These are phyloP conservation scores for Corymbia citriodora DNA, from an alignment of 441 rosid genomes.

Conservation along the genomic window DNA sequence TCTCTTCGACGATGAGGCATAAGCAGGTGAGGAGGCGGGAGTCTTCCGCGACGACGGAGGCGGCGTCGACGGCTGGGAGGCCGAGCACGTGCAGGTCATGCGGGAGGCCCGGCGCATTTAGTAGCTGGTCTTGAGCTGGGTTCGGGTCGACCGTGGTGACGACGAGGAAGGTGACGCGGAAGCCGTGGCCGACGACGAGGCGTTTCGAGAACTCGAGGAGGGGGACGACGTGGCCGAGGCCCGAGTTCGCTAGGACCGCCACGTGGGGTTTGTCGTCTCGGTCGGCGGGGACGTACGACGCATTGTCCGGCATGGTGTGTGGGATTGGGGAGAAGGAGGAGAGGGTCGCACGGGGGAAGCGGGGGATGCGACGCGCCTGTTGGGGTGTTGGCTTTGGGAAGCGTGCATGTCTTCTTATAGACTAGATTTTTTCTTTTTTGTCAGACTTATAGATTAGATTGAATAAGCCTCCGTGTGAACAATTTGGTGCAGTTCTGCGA, in stretches of 20 bases:
- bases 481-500: too few species aligned
- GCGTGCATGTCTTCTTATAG: not conserved
- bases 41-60: not conserved
- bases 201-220: slow-evolving; percentile 18
- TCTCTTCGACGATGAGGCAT: not conserved
- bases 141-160: slow-evolving; percentile 7
- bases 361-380: not conserved
- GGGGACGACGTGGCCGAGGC: slow-evolving; percentile 23
- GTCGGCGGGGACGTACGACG: not conserved
- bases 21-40: not conserved
- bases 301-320: not conserved
- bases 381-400: not conserved
- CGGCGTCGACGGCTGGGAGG: slow-evolving; percentile 12
- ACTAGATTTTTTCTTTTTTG: too few species aligned
- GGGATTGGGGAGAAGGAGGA: not conserved
- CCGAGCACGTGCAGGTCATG: slow-evolving; percentile 1
- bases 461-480: too few species aligned
- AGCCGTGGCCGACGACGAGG: slow-evolving; percentile 1
- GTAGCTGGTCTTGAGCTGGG: slow-evolving; percentile 10
- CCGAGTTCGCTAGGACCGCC: slow-evolving; percentile 13
- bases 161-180: slow-evolving; percentile 17
- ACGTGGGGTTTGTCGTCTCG: not conserved
- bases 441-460: too few species aligned
- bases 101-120: slow-evolving; percentile 5
- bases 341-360: not conserved